Percentiles rank a stretch among this genome's conserved stretches.
Evolutionary conservation across 164 flowering plant species (phyloP).

Genomic region (Vitis vinifera): ASM3070453v1 NC_081820.1:16483001-16483500

Average conservation of each 20-base stretch:
- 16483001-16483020: too few species aligned
- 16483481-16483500: conserved; percentile 95
- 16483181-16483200: conserved; percentile 90
- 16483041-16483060: too few species aligned
- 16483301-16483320: conserved; percentile 86
- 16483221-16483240: conserved; percentile 80
- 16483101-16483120: conserved; percentile 55
- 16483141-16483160: conserved; percentile 78
- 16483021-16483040: too few species aligned
- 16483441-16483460: conserved; percentile 80
- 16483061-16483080: too few species aligned
- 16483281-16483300: conserved; percentile 82
- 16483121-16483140: conserved; percentile 98
- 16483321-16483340: conserved; percentile 69
- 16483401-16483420: conserved; percentile 94
- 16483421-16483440: conserved; percentile 92
- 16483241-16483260: conserved; percentile 97
- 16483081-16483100: too few species aligned
- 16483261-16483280: conserved; percentile 85
- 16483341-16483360: conserved; percentile 73
- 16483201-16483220: conserved; percentile 89
- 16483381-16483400: conserved; percentile 95
- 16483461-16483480: conserved; percentile 83
- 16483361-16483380: conserved; percentile 96
- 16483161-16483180: conserved; percentile 84